Conservation (phyloP, 148 eudicot species). For the Silene latifolia region DNA sequence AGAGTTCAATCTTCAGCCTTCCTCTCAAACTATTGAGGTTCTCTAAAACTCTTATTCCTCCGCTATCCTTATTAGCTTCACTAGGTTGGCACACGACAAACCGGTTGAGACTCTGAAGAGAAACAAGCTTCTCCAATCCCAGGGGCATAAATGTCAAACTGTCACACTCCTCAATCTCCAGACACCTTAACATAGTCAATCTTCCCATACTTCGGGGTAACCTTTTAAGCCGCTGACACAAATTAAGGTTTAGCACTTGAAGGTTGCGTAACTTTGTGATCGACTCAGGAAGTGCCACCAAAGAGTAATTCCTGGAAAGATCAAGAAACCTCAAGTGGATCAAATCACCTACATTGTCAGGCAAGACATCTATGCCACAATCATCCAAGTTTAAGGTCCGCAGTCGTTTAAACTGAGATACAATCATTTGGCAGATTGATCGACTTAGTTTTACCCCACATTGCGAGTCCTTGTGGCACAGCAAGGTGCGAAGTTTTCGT, state of each 20-base stretch:
- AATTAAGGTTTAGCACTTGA: constrained; percentile 13
- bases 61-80: constrained; percentile 1
- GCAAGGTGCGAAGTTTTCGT: constrained; percentile 17
- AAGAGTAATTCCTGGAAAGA: constrained; percentile 15
- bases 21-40: constrained; percentile 7
- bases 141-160: constrained; percentile 24
- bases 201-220: constrained; percentile 21
- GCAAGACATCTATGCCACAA: constrained; percentile 23
- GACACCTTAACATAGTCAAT: constrained; percentile 20
- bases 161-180: constrained; percentile 14
- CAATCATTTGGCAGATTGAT: constrained; percentile 10
- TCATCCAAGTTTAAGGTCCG: constrained; percentile 29
- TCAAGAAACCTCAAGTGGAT: constrained; percentile 42
- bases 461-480: constrained; percentile 23
- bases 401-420: constrained; percentile 20
- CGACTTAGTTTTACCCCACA: constrained; percentile 7
- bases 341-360: constrained; percentile 27
- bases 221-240: constrained; percentile 11
- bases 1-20: constrained; percentile 6
- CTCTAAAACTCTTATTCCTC: constrained; percentile 1
- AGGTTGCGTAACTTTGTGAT: constrained; percentile 31
- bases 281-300: constrained; percentile 22
- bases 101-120: constrained; percentile 18
- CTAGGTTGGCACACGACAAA: constrained; percentile 5
- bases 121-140: constrained; percentile 18